A percentile compares a stretch with the other conserved stretches of the same genome.
Conservation (phyloP, 495 filamentous ascomycete species). For the Tuber calosporum region DNA sequence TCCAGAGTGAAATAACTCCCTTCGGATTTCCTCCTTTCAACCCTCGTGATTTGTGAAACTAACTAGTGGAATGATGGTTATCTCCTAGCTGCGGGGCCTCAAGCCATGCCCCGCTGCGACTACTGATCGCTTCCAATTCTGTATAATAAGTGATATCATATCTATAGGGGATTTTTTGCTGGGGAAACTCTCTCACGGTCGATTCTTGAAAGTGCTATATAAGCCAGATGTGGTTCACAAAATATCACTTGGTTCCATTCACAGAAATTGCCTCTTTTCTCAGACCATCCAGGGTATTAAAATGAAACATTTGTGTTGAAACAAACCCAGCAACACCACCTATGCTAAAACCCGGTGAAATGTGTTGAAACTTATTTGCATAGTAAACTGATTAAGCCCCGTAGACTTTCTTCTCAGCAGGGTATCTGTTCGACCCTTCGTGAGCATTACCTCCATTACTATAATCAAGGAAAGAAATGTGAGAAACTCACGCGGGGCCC, state of each 20-base stretch:
- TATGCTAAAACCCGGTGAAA: slow-evolving; percentile 9
- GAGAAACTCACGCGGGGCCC: slow-evolving; percentile 76
- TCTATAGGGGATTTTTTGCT: neutral
- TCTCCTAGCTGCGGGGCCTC: neutral
- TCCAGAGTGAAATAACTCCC: neutral
- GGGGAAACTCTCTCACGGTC: neutral
- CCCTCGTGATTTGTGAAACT: neutral
- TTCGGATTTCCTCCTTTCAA: neutral
- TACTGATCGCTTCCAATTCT: neutral
- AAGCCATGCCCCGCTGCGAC: neutral
- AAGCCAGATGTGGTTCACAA: neutral
- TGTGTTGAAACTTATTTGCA: neutral
- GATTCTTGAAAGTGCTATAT: neutral
- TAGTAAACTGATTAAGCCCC: neutral
- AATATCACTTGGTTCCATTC: neutral
- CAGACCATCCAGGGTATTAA: neutral
- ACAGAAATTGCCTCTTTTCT: neutral
- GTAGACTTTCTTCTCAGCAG: slow-evolving; percentile 37
- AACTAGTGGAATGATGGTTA: neutral
- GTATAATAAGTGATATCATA: neutral
- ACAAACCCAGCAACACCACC: slow-evolving; percentile 16
- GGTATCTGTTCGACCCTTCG: slow-evolving; percentile 26
- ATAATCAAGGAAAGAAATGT: neutral
- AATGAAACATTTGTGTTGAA: slow-evolving; percentile 7
- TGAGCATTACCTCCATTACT: slow-evolving; percentile 15